Percentiles rank a stretch among this genome's conserved stretches.
Conservation (phyloP, 139 green algal species). For the Pseudopediastrum boryanum region DNA sequence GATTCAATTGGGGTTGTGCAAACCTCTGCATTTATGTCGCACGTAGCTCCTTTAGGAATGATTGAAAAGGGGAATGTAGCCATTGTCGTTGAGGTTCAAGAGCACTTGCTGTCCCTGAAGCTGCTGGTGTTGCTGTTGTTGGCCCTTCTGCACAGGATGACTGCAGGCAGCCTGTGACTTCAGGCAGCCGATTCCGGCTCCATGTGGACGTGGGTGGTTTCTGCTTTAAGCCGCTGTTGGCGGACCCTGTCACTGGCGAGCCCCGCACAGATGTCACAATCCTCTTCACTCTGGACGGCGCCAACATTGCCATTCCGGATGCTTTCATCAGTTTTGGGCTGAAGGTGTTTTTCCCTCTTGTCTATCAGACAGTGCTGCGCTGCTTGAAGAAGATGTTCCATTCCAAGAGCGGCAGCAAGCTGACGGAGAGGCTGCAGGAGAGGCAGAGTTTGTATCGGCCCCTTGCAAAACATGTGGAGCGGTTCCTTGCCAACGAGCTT, state of each 20-base stretch:
- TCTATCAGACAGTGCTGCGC: constrained; percentile 27
- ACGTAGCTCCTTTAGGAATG: no score
- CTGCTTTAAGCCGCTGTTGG: constrained; percentile 20
- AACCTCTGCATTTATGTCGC: no score
- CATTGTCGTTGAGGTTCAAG: no score
- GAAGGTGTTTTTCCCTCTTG: constrained; percentile 33
- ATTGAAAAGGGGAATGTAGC: no score
- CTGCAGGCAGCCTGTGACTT: no score
- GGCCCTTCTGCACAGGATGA: no score
- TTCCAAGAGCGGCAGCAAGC: not conserved
- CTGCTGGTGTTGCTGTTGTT: no score
- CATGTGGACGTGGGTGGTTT: constrained; percentile 25
- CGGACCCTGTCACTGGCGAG: not conserved
- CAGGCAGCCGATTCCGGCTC: no score
- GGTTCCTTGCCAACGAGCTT: not conserved
- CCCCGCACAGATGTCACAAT: constrained; percentile 14
- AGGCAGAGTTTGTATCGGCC: constrained; percentile 26
- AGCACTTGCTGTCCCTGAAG: no score
- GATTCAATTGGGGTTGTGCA: no score
- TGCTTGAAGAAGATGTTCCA: constrained; percentile 27
- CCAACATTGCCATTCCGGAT: constrained; percentile 2
- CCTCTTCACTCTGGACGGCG: constrained; percentile 11
- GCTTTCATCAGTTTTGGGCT: constrained; percentile 22
- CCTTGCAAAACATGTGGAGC: not conserved
- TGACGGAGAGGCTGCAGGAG: not conserved